These are phyloP conservation scores for Boletus rex-veris DNA, from an alignment of 768 basidiomycete genomes.

Conservation along the genomic window DNA sequence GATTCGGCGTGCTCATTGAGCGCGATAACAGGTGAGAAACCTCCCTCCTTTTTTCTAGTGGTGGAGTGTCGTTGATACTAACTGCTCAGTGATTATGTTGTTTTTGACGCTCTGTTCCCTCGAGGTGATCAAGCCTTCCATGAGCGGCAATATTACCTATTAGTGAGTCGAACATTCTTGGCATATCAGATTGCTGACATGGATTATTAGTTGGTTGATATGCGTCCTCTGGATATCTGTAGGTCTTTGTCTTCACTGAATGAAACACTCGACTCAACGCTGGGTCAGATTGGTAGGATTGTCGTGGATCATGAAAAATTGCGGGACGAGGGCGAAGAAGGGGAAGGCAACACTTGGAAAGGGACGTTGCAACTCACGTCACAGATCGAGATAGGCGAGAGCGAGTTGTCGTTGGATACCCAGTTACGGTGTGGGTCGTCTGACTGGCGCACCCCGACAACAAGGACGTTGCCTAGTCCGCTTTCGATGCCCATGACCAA, in stretches of 20 bases:
- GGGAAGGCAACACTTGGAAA: not conserved
- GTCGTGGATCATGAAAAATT: conserved; percentile 13
- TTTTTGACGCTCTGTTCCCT: conserved; percentile 18
- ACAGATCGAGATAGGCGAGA: conserved; percentile 13
- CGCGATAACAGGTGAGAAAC: conserved; percentile 13
- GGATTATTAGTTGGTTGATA: conserved; percentile 22
- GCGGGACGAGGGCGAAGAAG: not conserved
- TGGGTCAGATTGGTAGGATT: conserved; percentile 16
- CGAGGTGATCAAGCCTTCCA: conserved; percentile 7
- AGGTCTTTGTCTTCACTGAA: not conserved
- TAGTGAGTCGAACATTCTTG: conserved; percentile 10
- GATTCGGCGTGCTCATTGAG: conserved; percentile 11
- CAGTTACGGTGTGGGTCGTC: not conserved
- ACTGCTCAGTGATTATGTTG: conserved; percentile 11
- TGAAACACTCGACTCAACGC: not conserved
- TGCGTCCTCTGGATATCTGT: conserved; percentile 18
- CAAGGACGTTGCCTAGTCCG: not conserved
- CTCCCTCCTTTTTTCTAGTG: too few relatives aligned
- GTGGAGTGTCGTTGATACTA: not conserved
- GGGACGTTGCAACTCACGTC: conserved; percentile 15
- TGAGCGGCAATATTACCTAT: conserved; percentile 21
- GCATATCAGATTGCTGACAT: not conserved
- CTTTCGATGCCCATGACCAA: not conserved
- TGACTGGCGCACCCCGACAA: not conserved
- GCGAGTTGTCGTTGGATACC: not conserved